These are phyloP conservation scores for Tylopilus subfusipes DNA, from an alignment of 768 basidiomycete genomes.

Conservation along the genomic window DNA sequence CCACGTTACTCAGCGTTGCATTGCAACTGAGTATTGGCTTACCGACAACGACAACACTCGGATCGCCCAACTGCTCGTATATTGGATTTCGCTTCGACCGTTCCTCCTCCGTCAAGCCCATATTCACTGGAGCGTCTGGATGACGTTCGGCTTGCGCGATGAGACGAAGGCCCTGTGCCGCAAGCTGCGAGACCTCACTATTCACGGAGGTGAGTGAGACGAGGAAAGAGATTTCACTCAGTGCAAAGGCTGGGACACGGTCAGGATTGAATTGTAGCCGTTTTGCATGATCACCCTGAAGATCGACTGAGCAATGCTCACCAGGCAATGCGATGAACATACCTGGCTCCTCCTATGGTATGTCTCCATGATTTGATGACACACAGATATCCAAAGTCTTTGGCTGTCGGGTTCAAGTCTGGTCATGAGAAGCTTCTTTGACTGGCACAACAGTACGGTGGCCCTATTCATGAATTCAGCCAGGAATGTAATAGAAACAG, in stretches of 20 bases:
- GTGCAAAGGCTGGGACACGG: slow-evolving; percentile 59
- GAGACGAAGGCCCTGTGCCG: slow-evolving; percentile 65
- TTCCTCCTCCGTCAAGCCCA: slow-evolving; percentile 55
- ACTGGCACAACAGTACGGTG: slow-evolving; percentile 41
- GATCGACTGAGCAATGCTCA: slow-evolving; percentile 3
- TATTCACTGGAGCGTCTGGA: slow-evolving; percentile 51
- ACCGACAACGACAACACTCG: slow-evolving; percentile 67
- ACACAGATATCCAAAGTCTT: slow-evolving; percentile 64
- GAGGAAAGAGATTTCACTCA: slow-evolving; percentile 71
- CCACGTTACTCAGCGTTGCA: slow-evolving; percentile 3
- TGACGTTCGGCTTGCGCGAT: slow-evolving; percentile 66
- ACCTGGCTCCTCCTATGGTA: slow-evolving; percentile 51
- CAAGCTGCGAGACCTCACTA: slow-evolving; percentile 59
- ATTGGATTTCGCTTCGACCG: slow-evolving; percentile 65
- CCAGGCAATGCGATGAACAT: slow-evolving; percentile 11
- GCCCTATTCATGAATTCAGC: slow-evolving; percentile 15
- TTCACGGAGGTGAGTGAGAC: slow-evolving; percentile 70
- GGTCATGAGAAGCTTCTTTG: slow-evolving; percentile 55
- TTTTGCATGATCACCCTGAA: slow-evolving; percentile 43
- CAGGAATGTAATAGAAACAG: neutral
- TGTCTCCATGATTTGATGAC: slow-evolving; percentile 56
- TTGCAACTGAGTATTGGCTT: slow-evolving; percentile 21
- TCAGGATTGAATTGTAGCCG: slow-evolving; percentile 47
- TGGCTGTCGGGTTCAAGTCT: slow-evolving; percentile 60
- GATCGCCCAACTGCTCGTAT: slow-evolving; percentile 79